phyloP scores from a whole-genome alignment of 352 stramenopile genomes.

The Pythium biforme region DNA sequence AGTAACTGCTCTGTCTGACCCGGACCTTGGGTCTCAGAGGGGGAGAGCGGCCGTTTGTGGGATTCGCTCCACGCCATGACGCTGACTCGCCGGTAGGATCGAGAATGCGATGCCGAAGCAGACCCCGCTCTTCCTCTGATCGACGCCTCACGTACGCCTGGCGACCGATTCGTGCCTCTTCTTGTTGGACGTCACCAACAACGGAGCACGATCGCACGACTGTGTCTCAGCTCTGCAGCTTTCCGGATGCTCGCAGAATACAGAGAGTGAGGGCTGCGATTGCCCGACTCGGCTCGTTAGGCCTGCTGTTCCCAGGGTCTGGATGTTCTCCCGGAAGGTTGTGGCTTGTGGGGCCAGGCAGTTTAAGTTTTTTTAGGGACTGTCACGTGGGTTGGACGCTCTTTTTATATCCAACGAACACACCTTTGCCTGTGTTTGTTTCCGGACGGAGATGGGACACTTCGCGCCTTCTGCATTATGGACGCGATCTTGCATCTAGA shows the following conservation, averaged over 20 bases:
- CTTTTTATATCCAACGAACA: conserved; percentile 8
- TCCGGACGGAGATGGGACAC: conserved; percentile 17
- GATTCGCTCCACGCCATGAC: conserved; percentile 11
- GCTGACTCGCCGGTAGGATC: neutral
- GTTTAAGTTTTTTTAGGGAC: neutral
- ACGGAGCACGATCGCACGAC: conserved; percentile 3
- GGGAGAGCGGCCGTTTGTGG: neutral
- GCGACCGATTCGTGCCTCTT: neutral
- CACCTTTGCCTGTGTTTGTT: neutral
- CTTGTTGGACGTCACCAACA: conserved; percentile 1
- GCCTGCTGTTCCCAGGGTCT: neutral
- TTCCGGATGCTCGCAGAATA: neutral
- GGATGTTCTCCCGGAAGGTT: conserved; percentile 8
- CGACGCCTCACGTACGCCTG: no score
- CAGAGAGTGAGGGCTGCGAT: neutral
- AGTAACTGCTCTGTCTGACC: conserved; percentile 3
- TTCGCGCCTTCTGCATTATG: conserved; percentile 4
- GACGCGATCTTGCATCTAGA: conserved; percentile 13
- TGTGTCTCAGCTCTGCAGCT: conserved; percentile 1
- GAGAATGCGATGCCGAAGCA: neutral
- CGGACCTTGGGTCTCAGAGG: neutral
- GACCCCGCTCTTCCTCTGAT: neutral
- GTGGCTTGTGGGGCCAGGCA: neutral
- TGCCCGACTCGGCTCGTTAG: neutral
- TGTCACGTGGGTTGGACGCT: conserved; percentile 1